phyloP scores from a whole-genome alignment of 805 yeast genomes.

The Myxozyma sirexii region DNA sequence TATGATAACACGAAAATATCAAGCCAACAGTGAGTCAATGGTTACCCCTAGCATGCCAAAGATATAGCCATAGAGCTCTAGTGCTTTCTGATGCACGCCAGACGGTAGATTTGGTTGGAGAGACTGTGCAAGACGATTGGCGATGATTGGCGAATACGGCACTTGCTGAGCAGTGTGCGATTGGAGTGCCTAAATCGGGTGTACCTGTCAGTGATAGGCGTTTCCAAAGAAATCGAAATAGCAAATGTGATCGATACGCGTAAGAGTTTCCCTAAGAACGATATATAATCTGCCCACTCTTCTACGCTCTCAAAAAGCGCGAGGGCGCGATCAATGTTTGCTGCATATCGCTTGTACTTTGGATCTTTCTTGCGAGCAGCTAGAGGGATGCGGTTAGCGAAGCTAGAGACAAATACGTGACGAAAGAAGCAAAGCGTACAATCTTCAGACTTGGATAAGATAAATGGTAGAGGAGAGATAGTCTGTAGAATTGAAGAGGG shows the following conservation, averaged over 20 bases:
- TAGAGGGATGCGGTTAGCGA: not conserved
- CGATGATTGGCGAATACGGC: constrained; percentile 67
- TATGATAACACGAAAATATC: not conserved
- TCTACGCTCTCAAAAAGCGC: constrained; percentile 75
- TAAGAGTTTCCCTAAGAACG: constrained; percentile 77
- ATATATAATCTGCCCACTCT: constrained; percentile 98
- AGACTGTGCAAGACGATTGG: constrained; percentile 75
- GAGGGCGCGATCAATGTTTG: constrained; percentile 73
- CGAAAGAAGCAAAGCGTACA: constrained; percentile 9
- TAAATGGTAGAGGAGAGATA: constrained; percentile 33
- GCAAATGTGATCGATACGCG: constrained; percentile 56
- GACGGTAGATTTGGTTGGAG: constrained; percentile 82
- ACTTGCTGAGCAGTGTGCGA: constrained; percentile 47
- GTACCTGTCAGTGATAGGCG: not conserved
- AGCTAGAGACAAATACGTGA: not conserved
- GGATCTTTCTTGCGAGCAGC: constrained; percentile 45
- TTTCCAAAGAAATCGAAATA: not conserved
- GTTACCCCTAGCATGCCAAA: constrained; percentile 52
- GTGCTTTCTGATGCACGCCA: constrained; percentile 90
- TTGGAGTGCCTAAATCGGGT: constrained; percentile 35
- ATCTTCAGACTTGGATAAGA: constrained; percentile 31
- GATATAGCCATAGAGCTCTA: constrained; percentile 72
- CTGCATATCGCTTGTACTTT: constrained; percentile 67
- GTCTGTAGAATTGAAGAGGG: constrained; percentile 32
- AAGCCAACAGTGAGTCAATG: not conserved